These are phyloP conservation scores for Batkoa obscura DNA, from an alignment of 371 early-diverging fungal genomes.

Conservation along the genomic window DNA sequence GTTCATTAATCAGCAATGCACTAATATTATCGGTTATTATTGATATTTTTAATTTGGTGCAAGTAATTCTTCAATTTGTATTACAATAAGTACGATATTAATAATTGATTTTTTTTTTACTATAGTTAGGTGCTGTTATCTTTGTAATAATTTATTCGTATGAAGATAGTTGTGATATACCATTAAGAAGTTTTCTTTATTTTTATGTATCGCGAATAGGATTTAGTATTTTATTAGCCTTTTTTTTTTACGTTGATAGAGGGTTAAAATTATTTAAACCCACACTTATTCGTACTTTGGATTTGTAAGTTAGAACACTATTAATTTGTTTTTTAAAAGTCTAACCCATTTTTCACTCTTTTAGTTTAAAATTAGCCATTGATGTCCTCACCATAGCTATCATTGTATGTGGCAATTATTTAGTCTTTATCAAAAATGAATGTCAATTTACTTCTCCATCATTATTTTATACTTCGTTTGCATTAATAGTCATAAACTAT, in stretches of 20 bases:
- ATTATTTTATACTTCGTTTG: neutral
- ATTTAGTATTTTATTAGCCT: neutral
- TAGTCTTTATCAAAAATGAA: neutral
- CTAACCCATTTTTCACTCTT: neutral
- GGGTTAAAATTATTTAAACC: neutral
- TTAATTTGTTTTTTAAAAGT: neutral
- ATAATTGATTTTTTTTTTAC: neutral
- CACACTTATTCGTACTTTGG: neutral
- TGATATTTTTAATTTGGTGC: neutral
- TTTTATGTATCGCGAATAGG: neutral
- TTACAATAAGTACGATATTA: neutral
- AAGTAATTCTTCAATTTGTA: neutral
- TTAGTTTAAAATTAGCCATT: neutral
- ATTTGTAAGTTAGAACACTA: neutral
- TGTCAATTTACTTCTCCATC: neutral
- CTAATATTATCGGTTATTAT: neutral
- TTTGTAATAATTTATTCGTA: neutral
- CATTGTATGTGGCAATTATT: neutral
- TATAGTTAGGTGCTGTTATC: neutral
- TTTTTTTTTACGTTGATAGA: neutral
- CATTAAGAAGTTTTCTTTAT: neutral
- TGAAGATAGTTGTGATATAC: neutral
- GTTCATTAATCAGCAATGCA: neutral
- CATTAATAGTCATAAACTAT: neutral
- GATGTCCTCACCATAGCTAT: neutral